Base-by-base conservation (phyloP, 2,329 filamentous ascomycete genomes). In the Chaetoscypha palmicola region DNA sequence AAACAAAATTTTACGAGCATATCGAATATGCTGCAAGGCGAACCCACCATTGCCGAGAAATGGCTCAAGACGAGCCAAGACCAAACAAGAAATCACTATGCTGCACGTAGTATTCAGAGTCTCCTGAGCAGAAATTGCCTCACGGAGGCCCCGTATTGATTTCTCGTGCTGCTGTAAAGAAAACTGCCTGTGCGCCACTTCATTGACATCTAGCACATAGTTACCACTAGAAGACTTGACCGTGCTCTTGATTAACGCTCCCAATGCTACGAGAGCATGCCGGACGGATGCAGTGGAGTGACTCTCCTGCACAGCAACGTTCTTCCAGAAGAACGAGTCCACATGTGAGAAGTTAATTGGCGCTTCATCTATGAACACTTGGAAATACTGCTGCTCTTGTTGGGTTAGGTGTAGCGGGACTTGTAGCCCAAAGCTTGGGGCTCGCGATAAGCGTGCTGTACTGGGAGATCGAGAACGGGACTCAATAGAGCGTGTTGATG, bases 1-100 rank as follows among this genome's bases (percentile, higher is more conserved):
- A 32, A 47, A 14, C 3, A 56, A 16, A 2, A 57, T 23, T 57
- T 12, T 67, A n/a, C 54, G 48, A 8, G 49, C 55, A 30, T 48
- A 56, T 4, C 48, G 46, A 21, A 81, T 78, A 54, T 81, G 77
- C 12, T 65, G 57, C 35, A 79, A 78, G 39, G 77, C 76, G 52
- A 79, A 75, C 48, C 69, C 71, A 53, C 79, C 74, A 16, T 58
- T 55, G 1, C 56, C 56, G 28, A 52, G 49, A 40, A 56, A 58
- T n/a, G 49, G 51, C 36, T 58, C 57, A 19, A 60, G 55, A 30
- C 48, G 46, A 7, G 52, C 48, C 5, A 59, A 40, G 9, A 57
- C 45, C 0, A 59, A 41, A 28, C 52, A 56, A 1, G 53, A 45
- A 14, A 59, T 47, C 2, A 58, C 36, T 5, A 52, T 49, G 20